Evolutionary conservation across 495 filamentous ascomycete genomes (phyloP).

Genomic region (Apiosordaria backusii): DNA sequence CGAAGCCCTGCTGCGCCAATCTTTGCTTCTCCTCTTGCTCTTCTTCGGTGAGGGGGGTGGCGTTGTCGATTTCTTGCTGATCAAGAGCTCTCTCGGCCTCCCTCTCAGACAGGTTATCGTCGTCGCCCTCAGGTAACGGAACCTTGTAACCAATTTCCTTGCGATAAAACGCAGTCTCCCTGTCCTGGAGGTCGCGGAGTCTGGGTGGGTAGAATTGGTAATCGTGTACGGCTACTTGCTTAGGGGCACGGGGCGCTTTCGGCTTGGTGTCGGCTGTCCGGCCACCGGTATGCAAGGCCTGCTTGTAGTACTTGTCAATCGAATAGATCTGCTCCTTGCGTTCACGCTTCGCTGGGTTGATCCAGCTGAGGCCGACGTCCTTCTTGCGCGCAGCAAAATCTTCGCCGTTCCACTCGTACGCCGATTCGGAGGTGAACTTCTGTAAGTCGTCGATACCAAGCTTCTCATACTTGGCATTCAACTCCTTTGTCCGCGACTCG

Average conservation of each 20-base stretch:
- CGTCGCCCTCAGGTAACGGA: conserved; percentile 75
- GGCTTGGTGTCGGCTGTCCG: conserved; percentile 85
- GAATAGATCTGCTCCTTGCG: conserved; percentile 97
- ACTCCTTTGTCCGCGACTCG: conserved; percentile 80
- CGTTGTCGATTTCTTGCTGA: conserved; percentile 89
- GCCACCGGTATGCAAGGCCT: conserved; percentile 80
- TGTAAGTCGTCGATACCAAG: conserved; percentile 98
- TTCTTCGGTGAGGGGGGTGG: conserved; percentile 81
- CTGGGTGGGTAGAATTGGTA: conserved; percentile 92
- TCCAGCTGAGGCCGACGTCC: conserved; percentile 93
- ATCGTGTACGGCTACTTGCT: conserved; percentile 87
- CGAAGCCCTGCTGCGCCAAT: conserved; percentile 82
- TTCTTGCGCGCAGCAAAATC: conserved; percentile 91
- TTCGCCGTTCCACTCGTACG: conserved; percentile 98
- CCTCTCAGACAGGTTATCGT: conserved; percentile 76
- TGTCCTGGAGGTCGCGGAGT: conserved; percentile 85
- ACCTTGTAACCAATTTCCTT: conserved; percentile 95
- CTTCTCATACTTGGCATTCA: conserved; percentile 92
- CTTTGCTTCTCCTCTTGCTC: conserved; percentile 79
- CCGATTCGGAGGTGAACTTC: conserved; percentile 94
- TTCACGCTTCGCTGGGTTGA: conserved; percentile 97
- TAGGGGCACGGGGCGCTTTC: conserved; percentile 91
- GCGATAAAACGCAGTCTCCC: conserved; percentile 92
- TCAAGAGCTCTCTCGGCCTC: conserved; percentile 85
- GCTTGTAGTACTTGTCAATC: conserved; percentile 97